phyloP scores from a whole-genome alignment of 257 asterid species.

The Ilex asprella region DNA sequence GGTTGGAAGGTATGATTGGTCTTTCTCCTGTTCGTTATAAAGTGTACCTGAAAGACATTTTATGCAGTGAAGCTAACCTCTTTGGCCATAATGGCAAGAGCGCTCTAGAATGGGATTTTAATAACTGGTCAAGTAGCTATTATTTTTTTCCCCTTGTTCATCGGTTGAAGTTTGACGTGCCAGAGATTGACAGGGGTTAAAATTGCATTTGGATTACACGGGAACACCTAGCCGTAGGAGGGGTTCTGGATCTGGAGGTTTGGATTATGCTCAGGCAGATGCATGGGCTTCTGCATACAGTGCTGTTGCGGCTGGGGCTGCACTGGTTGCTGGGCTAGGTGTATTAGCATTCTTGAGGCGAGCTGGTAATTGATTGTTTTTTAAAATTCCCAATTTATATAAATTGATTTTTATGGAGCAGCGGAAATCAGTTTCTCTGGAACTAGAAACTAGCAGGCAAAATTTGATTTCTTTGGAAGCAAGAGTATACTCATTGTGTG shows the following conservation, averaged over 20 bases:
- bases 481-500: no score
- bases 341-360: constrained; percentile 62
- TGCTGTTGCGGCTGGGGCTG: constrained; percentile 89
- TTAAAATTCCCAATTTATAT: no score
- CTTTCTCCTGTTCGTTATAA: background rate
- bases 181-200: constrained; percentile 50
- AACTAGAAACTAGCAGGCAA: no score
- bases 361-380: constrained; percentile 26
- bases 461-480: no score
- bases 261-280: constrained; percentile 50
- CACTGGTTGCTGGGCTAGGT: constrained; percentile 72
- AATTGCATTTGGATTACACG: constrained; percentile 70
- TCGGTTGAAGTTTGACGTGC: background rate
- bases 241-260: constrained; percentile 27
- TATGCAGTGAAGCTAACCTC: no score
- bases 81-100: no score
- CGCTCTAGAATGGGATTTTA: no score
- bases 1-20: constrained; percentile 82
- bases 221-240: constrained; percentile 34
- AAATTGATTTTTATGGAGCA: no score
- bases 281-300: constrained; percentile 73
- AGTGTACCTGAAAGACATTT: background rate
- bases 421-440: no score
- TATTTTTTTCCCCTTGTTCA: no score
- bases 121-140: no score